phyloP scores from a whole-genome alignment of 2,329 filamentous ascomycete species.

The Myriosclerotinia scirpicola region DNA sequence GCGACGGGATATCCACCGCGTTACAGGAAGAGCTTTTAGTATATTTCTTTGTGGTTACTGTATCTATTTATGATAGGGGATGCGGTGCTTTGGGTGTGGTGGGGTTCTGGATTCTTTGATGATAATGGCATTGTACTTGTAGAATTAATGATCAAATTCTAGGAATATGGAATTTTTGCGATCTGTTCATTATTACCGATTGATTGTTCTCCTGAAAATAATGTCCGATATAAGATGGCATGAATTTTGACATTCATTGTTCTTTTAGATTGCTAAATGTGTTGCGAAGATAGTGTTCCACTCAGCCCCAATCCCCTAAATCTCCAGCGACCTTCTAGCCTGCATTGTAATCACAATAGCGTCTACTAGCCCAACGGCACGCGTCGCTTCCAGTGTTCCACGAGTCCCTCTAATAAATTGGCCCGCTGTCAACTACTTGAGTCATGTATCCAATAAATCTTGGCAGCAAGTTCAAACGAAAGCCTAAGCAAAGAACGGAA shows the following conservation, averaged over 20 bases:
- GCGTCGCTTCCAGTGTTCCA: background rate
- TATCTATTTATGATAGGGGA: conserved; percentile 5
- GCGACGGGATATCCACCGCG: background rate
- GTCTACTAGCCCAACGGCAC: background rate
- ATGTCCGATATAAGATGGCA: background rate
- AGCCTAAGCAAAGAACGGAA: background rate
- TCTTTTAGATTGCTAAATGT: background rate
- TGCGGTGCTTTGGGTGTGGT: conserved; percentile 12
- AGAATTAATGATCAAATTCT: conserved; percentile 8
- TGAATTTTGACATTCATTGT: background rate
- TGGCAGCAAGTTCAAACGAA: too few relatives aligned
- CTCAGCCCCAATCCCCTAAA: background rate
- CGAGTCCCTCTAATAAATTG: conserved; percentile 7
- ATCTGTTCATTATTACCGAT: background rate
- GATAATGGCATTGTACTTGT: conserved; percentile 19
- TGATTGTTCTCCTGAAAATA: background rate
- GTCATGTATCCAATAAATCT: background rate
- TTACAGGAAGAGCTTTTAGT: background rate
- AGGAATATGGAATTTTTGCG: background rate
- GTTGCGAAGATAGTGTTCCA: background rate
- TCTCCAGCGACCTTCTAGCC: background rate
- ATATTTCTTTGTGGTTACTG: conserved; percentile 4
- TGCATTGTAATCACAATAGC: background rate
- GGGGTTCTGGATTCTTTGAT: conserved; percentile 6
- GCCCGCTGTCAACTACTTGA: conserved; percentile 7